These are phyloP conservation scores for Saturnispora galanensis DNA, from an alignment of 805 yeast species.

Conservation along the genomic window DNA sequence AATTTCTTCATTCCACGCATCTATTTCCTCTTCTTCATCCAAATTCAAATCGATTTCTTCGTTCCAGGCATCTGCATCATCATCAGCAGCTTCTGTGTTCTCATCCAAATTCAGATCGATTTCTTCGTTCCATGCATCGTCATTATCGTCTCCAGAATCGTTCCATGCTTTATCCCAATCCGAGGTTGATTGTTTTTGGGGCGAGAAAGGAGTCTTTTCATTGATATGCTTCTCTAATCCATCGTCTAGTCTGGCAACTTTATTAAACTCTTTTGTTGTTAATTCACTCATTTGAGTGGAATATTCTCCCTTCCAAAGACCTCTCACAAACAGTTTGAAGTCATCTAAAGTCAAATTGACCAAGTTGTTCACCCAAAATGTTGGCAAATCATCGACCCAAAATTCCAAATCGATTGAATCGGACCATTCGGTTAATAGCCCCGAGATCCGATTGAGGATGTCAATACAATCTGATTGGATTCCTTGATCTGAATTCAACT, in stretches of 20 bases:
- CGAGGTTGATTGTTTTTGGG: too few relatives aligned
- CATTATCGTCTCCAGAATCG: background rate
- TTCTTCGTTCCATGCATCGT: background rate
- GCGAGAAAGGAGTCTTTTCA: too few relatives aligned
- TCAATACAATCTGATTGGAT: background rate
- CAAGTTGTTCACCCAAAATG: constrained; percentile 22
- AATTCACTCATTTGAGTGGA: background rate
- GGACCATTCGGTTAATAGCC: constrained; percentile 21
- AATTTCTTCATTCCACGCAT: constrained; percentile 8
- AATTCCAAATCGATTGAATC: constrained; percentile 26
- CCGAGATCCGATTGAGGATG: constrained; percentile 15
- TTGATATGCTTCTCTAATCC: too few relatives aligned
- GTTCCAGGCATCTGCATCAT: constrained; percentile 10
- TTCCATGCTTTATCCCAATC: constrained; percentile 6
- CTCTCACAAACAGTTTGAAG: constrained; percentile 17
- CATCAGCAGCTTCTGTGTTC: constrained; percentile 3
- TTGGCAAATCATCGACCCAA: constrained; percentile 25
- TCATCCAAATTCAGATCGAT: background rate
- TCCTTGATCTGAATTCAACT: constrained; percentile 11
- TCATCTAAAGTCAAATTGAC: constrained; percentile 20
- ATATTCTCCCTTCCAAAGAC: constrained; percentile 10
- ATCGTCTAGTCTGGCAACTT: too few relatives aligned
- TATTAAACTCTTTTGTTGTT: too few relatives aligned
- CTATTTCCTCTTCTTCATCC: constrained; percentile 16
- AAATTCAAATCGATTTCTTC: background rate